Evolutionary conservation across 192 early-diverging fungal species (phyloP).

Genomic region (Mortierella alpina): DNA sequence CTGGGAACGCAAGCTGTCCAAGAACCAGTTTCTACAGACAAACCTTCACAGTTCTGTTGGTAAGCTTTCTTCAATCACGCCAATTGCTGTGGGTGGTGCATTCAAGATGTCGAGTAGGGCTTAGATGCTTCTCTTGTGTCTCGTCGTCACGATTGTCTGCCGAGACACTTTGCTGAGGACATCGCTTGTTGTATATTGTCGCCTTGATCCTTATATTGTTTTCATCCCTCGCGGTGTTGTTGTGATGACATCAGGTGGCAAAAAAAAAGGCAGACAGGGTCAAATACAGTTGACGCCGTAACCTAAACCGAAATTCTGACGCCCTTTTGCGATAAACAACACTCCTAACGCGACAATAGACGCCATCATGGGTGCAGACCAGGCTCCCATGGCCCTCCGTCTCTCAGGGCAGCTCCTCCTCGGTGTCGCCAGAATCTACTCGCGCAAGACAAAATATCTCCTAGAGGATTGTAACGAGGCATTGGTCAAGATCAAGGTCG

Average conservation of each 20-base stretch:
- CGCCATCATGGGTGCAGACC: constrained; percentile 82
- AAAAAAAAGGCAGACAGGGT: not conserved
- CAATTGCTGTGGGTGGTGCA: too few relatives aligned
- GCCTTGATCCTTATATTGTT: not conserved
- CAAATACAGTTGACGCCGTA: constrained; percentile 5
- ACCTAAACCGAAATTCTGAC: not conserved
- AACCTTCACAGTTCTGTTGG: constrained; percentile 89
- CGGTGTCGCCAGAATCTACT: constrained; percentile 95
- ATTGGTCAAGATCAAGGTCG: constrained; percentile 93
- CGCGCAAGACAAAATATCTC: constrained; percentile 94
- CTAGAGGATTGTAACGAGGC: constrained; percentile 98
- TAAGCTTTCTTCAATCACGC: constrained; percentile 41
- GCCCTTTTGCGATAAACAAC: not conserved
- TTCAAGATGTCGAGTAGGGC: too few relatives aligned
- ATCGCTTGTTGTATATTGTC: not conserved
- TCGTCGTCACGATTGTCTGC: too few relatives aligned
- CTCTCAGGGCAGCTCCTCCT: constrained; percentile 96
- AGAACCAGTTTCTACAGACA: constrained; percentile 94
- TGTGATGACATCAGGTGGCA: not conserved
- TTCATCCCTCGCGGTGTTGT: not conserved
- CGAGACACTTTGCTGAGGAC: too few relatives aligned
- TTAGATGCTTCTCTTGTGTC: too few relatives aligned
- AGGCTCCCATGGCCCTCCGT: constrained; percentile 91
- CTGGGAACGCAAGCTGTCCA: constrained; percentile 96
- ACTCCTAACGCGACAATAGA: constrained; percentile 56